A percentile compares a stretch with the other conserved stretches of the same genome.
Conservation (phyloP, 805 yeast genomes). For the Lipomyces japonicus region DNA sequence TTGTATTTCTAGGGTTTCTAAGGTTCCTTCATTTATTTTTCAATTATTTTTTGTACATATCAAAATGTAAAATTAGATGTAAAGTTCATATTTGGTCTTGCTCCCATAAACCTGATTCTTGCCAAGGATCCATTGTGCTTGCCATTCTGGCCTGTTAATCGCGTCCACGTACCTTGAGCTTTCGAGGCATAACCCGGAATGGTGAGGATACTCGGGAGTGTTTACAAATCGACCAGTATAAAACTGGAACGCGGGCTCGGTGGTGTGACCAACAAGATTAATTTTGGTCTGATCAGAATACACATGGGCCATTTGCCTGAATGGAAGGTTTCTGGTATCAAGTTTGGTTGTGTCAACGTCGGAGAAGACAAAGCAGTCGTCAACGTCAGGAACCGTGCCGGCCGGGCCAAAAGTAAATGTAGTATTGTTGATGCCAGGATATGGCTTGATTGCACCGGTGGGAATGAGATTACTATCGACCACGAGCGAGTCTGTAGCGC, state of each 20-base stretch:
- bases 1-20: not conserved
- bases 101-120: slow-evolving; percentile 56
- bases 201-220: slow-evolving; percentile 32
- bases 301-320: slow-evolving; percentile 44
- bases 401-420: slow-evolving; percentile 35
- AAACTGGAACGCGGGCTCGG: slow-evolving; percentile 65
- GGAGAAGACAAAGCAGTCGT: slow-evolving; percentile 48
- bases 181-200: slow-evolving; percentile 60
- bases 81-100: slow-evolving; percentile 36
- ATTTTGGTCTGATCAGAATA: slow-evolving; percentile 45
- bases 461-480: slow-evolving; percentile 45
- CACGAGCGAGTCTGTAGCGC: slow-evolving; percentile 43
- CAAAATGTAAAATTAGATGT: not conserved
- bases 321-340: slow-evolving; percentile 47
- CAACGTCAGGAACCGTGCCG: slow-evolving; percentile 39
- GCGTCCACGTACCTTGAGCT: slow-evolving; percentile 60
- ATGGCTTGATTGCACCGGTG: slow-evolving; percentile 45
- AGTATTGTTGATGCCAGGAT: slow-evolving; percentile 32
- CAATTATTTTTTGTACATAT: not conserved
- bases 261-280: slow-evolving; percentile 46
- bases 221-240: slow-evolving; percentile 57
- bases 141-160: slow-evolving; percentile 47
- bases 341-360: slow-evolving; percentile 32
- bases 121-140: slow-evolving; percentile 45
- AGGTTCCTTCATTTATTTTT: not conserved